Base-by-base conservation (phyloP, 305 asterid species). In the Salvia sclarea region DNA sequence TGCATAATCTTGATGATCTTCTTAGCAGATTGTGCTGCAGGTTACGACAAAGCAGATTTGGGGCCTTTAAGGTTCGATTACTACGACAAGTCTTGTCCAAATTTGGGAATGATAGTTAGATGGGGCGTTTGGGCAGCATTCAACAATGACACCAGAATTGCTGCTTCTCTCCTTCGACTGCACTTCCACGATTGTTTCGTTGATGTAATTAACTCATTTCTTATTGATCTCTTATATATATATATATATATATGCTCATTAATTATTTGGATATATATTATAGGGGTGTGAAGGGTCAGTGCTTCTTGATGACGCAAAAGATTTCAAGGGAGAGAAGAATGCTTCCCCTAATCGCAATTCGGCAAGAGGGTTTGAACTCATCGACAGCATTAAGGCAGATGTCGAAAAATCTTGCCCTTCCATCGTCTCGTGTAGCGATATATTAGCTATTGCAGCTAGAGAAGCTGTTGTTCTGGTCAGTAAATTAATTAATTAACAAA, bases 271-370 rank as follows among this genome's bases (percentile, higher is more conserved):
- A 18, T 60, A 4, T 13, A 8, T 43, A 25, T 47, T 75, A 13
- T 31, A 91, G 97, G 97, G 96, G 52, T 88, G 96, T 79, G 96
- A 91, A 75, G 97, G 83, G 30, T 90, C 97, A 0, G 69, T 90
- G 43, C 90, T 90, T 63, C 86, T 90, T 17, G 96, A 91, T 53
- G 96, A 88, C 71, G 85, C 89, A 0, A 16, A 64, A 0, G 74
- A 75, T 40, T 79, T 85, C 74, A 86, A 79, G 59, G 96, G 96
- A 13, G 96, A 88, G 78, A 88, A 91, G 68, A 86, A 78, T 49
- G 90, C 95, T 57, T 22, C 66, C 6, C 96, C 96, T 0, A 91
- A 91, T 30, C 85, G 81, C n/a, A 86, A 85, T 16, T 91, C 97
- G 10, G 76, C 5, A 4, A 55, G 90, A 71, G 97, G 97, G 7